Conservation (phyloP, 2,329 filamentous ascomycete species). For the Penicillium hordei region DNA sequence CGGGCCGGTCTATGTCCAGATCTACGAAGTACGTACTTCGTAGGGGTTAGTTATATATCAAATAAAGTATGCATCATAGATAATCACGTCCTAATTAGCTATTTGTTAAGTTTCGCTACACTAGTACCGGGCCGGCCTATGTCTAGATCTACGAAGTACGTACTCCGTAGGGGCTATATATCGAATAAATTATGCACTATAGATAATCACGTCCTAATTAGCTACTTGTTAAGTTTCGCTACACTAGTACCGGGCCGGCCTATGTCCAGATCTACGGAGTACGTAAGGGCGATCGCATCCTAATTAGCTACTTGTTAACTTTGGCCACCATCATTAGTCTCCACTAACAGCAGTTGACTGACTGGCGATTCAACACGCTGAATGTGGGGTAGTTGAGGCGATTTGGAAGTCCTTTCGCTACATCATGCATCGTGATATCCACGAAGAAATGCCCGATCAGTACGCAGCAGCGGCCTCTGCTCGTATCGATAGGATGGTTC, state of each 20-base stretch:
- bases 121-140: background rate
- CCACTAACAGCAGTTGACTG: background rate
- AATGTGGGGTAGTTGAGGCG: background rate
- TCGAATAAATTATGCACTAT: background rate
- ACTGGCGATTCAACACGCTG: background rate
- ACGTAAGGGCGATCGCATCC: background rate
- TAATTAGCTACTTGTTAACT: background rate
- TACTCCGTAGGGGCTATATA: too few species aligned
- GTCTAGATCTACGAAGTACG: background rate
- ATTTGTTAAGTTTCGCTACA: background rate
- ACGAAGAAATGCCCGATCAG: background rate
- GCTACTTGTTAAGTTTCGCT: background rate
- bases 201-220: background rate
- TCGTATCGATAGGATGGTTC: background rate
- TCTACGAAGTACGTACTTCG: background rate
- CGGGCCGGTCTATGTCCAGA: background rate
- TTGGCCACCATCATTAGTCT: background rate
- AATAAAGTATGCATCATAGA: background rate
- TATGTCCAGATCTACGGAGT: background rate
- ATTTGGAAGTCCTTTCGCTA: background rate
- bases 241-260: background rate
- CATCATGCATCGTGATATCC: background rate
- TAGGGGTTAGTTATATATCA: background rate
- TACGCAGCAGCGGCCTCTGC: background rate
- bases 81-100: background rate